These are phyloP conservation scores for Yarrowia deformans DNA, from an alignment of 805 yeast species.

Conservation along the genomic window DNA sequence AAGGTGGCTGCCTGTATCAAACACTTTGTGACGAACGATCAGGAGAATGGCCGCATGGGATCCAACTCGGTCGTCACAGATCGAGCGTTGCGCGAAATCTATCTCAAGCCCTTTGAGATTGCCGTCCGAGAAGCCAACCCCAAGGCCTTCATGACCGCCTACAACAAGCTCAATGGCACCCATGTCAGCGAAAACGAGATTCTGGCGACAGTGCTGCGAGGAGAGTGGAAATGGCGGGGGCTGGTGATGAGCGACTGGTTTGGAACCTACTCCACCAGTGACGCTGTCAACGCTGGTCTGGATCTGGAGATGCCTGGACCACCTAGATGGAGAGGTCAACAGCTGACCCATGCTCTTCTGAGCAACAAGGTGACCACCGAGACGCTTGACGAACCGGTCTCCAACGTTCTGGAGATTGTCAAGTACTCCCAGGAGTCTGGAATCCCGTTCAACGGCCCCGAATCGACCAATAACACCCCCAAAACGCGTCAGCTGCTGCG, in stretches of 20 bases:
- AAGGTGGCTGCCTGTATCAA: conserved; percentile 64
- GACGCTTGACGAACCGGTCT: conserved; percentile 58
- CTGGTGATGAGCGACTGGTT: conserved; percentile 29
- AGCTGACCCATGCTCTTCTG: conserved; percentile 55
- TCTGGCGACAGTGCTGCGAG: conserved; percentile 46
- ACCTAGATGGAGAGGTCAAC: conserved; percentile 55
- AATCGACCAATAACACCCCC: conserved; percentile 56
- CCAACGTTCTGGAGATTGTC: conserved; percentile 58
- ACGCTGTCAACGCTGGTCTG: conserved; percentile 61
- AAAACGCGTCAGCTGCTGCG: conserved; percentile 57
- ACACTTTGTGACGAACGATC: conserved; percentile 70
- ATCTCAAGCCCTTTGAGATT: conserved; percentile 67
- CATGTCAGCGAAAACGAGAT: conserved; percentile 60
- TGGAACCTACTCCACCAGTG: conserved; percentile 51
- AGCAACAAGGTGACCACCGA: conserved; percentile 54
- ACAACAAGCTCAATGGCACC: conserved; percentile 67
- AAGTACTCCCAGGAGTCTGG: conserved; percentile 55
- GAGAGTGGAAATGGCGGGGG: conserved; percentile 21
- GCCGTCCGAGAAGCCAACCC: conserved; percentile 64
- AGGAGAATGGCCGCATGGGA: conserved; percentile 61
- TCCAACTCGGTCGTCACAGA: conserved; percentile 61
- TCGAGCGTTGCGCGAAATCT: conserved; percentile 70
- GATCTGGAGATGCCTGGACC: conserved; percentile 76
- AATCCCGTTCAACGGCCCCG: conserved; percentile 54
- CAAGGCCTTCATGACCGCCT: conserved; percentile 65